These are phyloP conservation scores for Emericellopsis cladophorae DNA, from an alignment of 2,329 filamentous ascomycete species.

Conservation along the genomic window DNA sequence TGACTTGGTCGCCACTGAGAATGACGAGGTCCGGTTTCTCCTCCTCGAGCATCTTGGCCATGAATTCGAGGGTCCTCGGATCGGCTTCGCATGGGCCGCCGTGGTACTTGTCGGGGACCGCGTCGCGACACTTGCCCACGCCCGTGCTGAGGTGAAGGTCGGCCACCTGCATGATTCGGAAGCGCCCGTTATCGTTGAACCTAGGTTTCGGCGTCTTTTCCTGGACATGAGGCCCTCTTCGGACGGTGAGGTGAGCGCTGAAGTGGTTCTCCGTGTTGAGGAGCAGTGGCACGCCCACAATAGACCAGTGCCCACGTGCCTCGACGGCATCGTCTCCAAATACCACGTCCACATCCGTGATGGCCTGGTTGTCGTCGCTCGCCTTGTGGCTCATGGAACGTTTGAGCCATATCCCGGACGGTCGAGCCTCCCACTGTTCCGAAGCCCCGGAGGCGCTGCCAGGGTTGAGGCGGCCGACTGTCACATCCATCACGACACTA, in stretches of 20 bases:
- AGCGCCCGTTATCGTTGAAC: constrained; percentile 79
- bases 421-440: constrained; percentile 63
- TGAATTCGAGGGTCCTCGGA: constrained; percentile 79
- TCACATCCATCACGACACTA: constrained; percentile 68
- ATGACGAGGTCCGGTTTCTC: constrained; percentile 91
- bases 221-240: constrained; percentile 43
- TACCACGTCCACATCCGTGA: constrained; percentile 75
- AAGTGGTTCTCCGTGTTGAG: constrained; percentile 44
- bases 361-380: constrained; percentile 59
- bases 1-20: constrained; percentile 87
- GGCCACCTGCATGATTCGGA: constrained; percentile 95
- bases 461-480: constrained; percentile 62
- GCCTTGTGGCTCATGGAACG: constrained; percentile 59
- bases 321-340: constrained; percentile 90
- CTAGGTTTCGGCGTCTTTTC: constrained; percentile 60
- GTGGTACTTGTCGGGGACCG: constrained; percentile 61
- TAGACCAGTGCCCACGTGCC: constrained; percentile 71
- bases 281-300: constrained; percentile 62
- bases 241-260: constrained; percentile 65
- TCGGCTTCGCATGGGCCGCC: constrained; percentile 82
- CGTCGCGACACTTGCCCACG: constrained; percentile 71
- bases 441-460: constrained; percentile 29
- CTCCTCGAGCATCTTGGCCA: constrained; percentile 71
- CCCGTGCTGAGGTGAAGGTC: constrained; percentile 91
- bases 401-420: constrained; percentile 72